A percentile compares a stretch with the other conserved stretches of the same genome.
These are phyloP conservation scores for Astrothelium subdiscretum DNA, from an alignment of 495 filamentous ascomycete species.

Conservation along the genomic window DNA sequence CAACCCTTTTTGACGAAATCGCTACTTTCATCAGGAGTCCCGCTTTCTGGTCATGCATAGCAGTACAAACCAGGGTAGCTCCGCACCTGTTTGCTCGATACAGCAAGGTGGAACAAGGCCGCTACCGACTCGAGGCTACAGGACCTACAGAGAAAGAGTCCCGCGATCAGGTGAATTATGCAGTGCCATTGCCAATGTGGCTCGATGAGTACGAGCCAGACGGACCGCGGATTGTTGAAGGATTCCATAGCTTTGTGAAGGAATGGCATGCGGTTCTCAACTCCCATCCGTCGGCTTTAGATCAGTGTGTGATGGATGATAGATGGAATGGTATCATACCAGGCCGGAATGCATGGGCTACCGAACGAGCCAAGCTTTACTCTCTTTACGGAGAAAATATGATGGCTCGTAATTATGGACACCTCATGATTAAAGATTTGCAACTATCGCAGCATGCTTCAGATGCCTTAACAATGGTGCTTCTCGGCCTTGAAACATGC, in stretches of 20 bases:
- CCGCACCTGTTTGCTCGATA: constrained; percentile 8
- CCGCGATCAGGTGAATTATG: constrained; percentile 2
- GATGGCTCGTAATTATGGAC: neutral
- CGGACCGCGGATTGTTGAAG: neutral
- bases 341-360: neutral
- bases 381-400: neutral
- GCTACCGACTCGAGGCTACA: neutral
- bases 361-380: neutral
- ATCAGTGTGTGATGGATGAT: constrained; percentile 8
- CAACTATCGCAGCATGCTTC: neutral
- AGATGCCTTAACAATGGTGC: neutral
- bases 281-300: constrained; percentile 4
- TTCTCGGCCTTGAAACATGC: neutral
- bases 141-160: neutral
- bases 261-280: constrained; percentile 12
- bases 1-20: constrained; percentile 8
- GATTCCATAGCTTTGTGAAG: constrained; percentile 6
- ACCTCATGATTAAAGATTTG: neutral
- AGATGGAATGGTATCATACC: constrained; percentile 2
- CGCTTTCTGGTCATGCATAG: constrained; percentile 23
- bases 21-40: constrained; percentile 14
- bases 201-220: constrained; percentile 7
- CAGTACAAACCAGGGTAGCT: constrained; percentile 13
- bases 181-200: constrained; percentile 4
- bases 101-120: neutral